Conservation (phyloP, 1,139 yeast genomes). For the Saccharomyces uvarum region DNA sequence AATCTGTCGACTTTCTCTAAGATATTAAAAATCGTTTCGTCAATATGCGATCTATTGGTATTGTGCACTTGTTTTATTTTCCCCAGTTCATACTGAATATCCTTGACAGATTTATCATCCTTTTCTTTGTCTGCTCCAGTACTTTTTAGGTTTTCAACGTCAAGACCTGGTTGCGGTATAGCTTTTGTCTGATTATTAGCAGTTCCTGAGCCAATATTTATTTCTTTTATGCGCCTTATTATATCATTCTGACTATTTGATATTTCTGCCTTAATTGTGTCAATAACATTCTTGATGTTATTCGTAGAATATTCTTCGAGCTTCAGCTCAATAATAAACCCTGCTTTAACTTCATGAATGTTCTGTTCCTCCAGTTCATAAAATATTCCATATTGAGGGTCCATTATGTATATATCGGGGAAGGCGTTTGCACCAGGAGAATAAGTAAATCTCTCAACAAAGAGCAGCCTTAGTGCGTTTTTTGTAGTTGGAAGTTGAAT, state of each 20-base stretch:
- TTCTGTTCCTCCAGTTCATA: conserved; percentile 75
- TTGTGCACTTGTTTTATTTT: conserved; percentile 55
- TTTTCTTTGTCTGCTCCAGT: neutral
- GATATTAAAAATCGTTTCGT: conserved; percentile 40
- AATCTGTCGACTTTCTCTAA: conserved; percentile 45
- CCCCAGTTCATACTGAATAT: conserved; percentile 51
- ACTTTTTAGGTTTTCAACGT: neutral
- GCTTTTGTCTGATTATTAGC: neutral
- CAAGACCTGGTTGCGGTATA: neutral
- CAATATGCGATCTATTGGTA: conserved; percentile 39
- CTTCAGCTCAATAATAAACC: conserved; percentile 43
- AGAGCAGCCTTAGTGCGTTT: conserved; percentile 61
- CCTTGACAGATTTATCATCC: conserved; percentile 24
- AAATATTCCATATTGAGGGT: conserved; percentile 48
- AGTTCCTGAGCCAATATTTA: neutral
- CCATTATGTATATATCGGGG: conserved; percentile 77
- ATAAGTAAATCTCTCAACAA: conserved; percentile 82
- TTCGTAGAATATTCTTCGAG: neutral
- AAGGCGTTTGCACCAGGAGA: conserved; percentile 64
- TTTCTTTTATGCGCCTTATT: neutral
- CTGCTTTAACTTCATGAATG: conserved; percentile 51
- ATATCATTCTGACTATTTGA: conserved; percentile 3
- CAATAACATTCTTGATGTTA: neutral
- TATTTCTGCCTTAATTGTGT: conserved; percentile 3
- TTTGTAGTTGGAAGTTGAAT: conserved; percentile 48